A percentile compares a stretch with the other conserved stretches of the same genome.
Evolutionary conservation across 1,139 yeast genomes (phyloP).

Genomic region (Taphrina wiesneri): DNA sequence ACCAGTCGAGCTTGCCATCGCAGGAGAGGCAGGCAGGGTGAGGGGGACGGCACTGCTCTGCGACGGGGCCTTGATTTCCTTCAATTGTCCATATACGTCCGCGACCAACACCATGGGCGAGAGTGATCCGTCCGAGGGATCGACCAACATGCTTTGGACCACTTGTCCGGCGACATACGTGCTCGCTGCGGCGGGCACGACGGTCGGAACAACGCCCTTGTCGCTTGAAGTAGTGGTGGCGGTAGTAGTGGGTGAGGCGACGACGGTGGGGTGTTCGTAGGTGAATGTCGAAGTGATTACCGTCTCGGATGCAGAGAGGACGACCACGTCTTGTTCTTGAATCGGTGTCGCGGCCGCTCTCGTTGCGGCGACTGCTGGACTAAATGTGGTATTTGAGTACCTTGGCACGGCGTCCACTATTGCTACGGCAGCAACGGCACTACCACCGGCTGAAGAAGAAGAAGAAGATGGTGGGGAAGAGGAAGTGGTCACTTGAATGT

Average conservation of each 20-base stretch:
- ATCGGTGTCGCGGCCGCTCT: not conserved
- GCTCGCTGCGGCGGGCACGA: not conserved
- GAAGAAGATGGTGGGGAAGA: not conserved
- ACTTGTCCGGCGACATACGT: not conserved
- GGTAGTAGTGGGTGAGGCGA: not conserved
- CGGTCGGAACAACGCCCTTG: not conserved
- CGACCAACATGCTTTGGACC: not conserved
- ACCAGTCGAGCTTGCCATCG: not conserved
- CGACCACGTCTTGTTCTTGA: conserved; percentile 11
- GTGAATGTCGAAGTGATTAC: not conserved
- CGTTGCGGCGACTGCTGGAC: not conserved
- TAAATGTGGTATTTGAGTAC: conserved; percentile 5
- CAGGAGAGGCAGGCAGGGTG: not conserved
- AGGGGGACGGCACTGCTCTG: not conserved
- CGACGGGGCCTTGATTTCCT: not conserved
- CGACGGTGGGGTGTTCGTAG: not conserved
- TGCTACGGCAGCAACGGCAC: not conserved
- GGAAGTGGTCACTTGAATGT: conserved; percentile 33
- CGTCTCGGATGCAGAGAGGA: not conserved
- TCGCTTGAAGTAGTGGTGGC: not conserved
- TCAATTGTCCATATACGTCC: not conserved
- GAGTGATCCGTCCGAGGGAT: conserved; percentile 3
- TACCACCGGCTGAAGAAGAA: too few relatives aligned
- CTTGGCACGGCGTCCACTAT: not conserved
- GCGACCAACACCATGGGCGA: not conserved